Evolutionary conservation across 306 rosid genomes (phyloP), one percentile per base, ranked within the genome.

Genomic region (Vicia faba): DNA sequence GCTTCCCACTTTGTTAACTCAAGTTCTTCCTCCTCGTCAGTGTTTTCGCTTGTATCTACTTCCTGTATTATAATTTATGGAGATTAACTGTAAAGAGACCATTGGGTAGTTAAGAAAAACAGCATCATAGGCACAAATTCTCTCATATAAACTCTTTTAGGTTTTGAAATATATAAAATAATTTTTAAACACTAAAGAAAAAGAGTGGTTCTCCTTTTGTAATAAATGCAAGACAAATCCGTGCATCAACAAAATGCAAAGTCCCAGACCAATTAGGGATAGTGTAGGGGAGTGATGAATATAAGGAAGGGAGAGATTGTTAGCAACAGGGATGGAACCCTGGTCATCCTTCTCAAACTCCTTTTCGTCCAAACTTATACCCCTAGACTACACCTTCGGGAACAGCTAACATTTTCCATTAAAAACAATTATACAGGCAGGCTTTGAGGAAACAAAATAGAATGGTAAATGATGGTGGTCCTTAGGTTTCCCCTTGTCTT

Each of bases 1-100:
- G 97, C 84, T 87, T 91, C 97, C 95, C 88, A 85, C 19, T 73
- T 68, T 68, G 88, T 82, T 72, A 91, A 77, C 75, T 88, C 92
- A 41, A 78, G 46, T 69, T 78, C 84, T 74, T 87, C 96, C 54
- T 82, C 91, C 46, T 77, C 96, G 5, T 78, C 83, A 5, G 74
- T 70, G 63, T 76, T 77, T 63, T 70, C 91, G 58, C 18, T 38
- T 29, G 60, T 64, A 38, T 63, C 84, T 61, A 25, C 84, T 68
- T 82, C 86, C 89, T 86, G 59, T 35, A 78, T 62, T 57, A 66
- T 53, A 66, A 43, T 59, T 64, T 14, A 54, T 10, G 70, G 40
- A 60, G 26, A 61, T 70, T n/a, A 65, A 13, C 43, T 58, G 43
- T 45, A 14, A 40, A 64, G 38, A 46, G 44, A 45, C 74, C 18